phyloP scores from a whole-genome alignment of 1,139 yeast genomes.

The Pichia sp. region DNA sequence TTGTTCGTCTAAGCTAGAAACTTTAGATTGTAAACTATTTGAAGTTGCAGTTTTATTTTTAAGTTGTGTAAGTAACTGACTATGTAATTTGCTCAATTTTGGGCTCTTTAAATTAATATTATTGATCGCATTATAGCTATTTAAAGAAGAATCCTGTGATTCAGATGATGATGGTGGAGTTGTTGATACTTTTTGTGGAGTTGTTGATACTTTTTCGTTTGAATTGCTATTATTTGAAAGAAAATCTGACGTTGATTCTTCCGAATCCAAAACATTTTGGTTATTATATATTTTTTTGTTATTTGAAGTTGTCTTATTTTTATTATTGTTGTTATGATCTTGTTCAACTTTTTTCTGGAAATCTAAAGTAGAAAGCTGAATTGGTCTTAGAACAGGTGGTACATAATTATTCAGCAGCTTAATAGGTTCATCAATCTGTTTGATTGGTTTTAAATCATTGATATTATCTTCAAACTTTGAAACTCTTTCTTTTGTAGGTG shows the following conservation, averaged over 20 bases:
- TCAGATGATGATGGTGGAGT: background rate
- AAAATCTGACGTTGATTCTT: background rate
- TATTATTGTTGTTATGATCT: background rate
- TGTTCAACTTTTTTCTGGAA: slow-evolving; percentile 5
- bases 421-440: slow-evolving; percentile 28
- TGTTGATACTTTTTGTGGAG: background rate
- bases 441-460: slow-evolving; percentile 14
- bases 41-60: background rate
- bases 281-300: too few species aligned
- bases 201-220: background rate
- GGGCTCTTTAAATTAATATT: background rate
- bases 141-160: background rate
- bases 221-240: background rate
- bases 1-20: background rate
- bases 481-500: slow-evolving; percentile 14
- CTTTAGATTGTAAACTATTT: background rate
- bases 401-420: slow-evolving; percentile 24
- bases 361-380: slow-evolving; percentile 7
- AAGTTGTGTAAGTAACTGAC: slow-evolving; percentile 3
- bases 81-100: background rate
- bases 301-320: background rate
- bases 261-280: too few species aligned
- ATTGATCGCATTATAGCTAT: background rate
- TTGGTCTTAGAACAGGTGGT: slow-evolving; percentile 29
- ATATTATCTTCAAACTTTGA: background rate